phyloP scores from a whole-genome alignment of 177 flowering plant genomes.

The Vitis hybrid region DNA sequence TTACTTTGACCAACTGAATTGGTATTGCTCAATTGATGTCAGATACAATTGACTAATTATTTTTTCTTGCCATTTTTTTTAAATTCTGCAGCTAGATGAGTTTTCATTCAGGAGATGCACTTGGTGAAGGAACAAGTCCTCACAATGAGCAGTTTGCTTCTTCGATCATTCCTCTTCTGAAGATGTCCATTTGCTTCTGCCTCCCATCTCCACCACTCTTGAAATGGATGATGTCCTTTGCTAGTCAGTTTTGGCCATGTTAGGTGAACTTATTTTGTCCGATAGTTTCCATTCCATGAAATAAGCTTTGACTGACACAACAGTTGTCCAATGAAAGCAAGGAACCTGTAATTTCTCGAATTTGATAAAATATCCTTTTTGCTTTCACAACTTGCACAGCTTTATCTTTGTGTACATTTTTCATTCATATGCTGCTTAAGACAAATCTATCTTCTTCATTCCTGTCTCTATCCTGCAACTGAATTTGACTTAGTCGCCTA shows the following conservation, averaged over 20 bases:
- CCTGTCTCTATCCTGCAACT: too few species aligned
- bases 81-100: too few species aligned
- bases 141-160: not conserved
- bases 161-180: not conserved
- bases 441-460: too few species aligned
- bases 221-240: not conserved
- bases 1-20: not conserved
- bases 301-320: not conserved
- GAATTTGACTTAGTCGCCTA: not conserved
- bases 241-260: constrained; percentile 2
- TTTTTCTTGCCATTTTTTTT: not conserved
- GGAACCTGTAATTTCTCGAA: not conserved
- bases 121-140: not conserved
- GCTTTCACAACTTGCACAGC: not conserved
- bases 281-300: not conserved
- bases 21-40: not conserved
- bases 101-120: not conserved
- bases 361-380: not conserved
- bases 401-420: not conserved
- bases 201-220: not conserved
- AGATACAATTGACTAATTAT: not conserved
- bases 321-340: not conserved
- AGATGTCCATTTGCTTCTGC: not conserved
- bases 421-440: not conserved
- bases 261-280: not conserved